Base-by-base conservation (phyloP, 768 basidiomycete species). In the Naganishia randhawae region DNA sequence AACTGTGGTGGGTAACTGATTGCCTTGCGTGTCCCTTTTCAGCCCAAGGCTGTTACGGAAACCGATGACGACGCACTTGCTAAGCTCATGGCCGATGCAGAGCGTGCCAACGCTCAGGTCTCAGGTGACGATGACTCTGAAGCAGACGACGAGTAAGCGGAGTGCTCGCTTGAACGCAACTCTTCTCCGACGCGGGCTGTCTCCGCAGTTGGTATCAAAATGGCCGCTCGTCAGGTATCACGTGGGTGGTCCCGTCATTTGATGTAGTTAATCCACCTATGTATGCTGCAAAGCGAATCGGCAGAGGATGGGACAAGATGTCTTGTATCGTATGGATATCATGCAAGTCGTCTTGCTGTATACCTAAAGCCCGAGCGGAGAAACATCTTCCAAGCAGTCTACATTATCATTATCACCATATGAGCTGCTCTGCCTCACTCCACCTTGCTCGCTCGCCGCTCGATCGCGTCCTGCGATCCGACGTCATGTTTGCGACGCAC, bases 31-130 rank as follows among this genome's bases (percentile, higher is more conserved):
- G 37, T 45, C 35, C 52, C 13, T 29, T 32, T n/a, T 33, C 73
- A 96, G 92, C 96, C 96, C 69, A 98, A 98, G 84, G 92, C 95
- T 1, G 89, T 99, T 41, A 93, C 91, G 29, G 96, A 97, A 80
- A 91, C 90, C 5, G 96, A 99, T 82, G 96, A 99, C 80, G 90
- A 92, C 72, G 96, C 97, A 78, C 86, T 99, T 71, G 94, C 92
- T 0, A 90, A 92, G 72, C 89, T 96, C 74, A 97, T 99, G 95
- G 91, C 89, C 42, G 90, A 92, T 80, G 93, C 89, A 22, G 89
- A 89, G 68, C 85, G 87, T 77, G 95, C 96, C 82, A 99, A 99
- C 78, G 91, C 88, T 5, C 94, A 99, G 77, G 91, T 97, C 0
- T 92, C 91, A 16, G 95, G 94, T 64, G 92, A 97, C 78, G 92